Base-by-base conservation (phyloP, 2,329 filamentous ascomycete species). In the Alternaria atra region DNA sequence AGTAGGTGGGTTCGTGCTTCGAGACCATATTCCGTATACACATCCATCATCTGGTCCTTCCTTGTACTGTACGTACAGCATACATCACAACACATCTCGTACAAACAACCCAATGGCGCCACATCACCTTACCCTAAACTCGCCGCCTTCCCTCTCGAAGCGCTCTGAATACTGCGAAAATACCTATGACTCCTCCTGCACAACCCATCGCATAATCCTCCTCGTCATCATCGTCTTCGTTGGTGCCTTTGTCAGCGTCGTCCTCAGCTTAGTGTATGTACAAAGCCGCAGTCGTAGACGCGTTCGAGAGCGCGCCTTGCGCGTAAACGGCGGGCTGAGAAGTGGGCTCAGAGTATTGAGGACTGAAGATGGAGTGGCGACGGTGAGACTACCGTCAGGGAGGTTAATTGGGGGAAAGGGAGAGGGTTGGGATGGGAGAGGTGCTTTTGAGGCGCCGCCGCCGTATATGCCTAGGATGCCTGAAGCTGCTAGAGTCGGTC, bases 181-280 rank as follows among this genome's bases (percentile, higher is more conserved):
- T 25, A 64, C 60, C 50, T 55, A 64, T 53, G 57, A 61, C 32
- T 61, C 62, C 23, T 64, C 57, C 7, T 60, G 61, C 60, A 35
- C 40, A 13, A 65, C 65, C 7, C 66, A 73, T 47, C 71, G 71
- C 52, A 70, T 61, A 50, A 52, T 65, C 55, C 39, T 73, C 30
- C 56, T 70, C 15, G 43, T 62, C 56, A 70, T 72, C 39, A 64
- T 72, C 27, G 44, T 68, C 52, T 29, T 58, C 43, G 65, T 71
- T 40, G 52, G 63, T 23, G 37, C 68, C 55, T 27, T 68, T 25
- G 63, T 60, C 15, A 23, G 65, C 56, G 35, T 64, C 44, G 54
- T 72, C 47, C 52, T 71, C 47, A 53, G 51, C 2, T 39, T 65
- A 3, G 48, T 69, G 25, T 68, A 55, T 55, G 40, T 65, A 8